Conservation (phyloP, 1,284 basidiomycete species). For the Microbotryum intermedium region DNA sequence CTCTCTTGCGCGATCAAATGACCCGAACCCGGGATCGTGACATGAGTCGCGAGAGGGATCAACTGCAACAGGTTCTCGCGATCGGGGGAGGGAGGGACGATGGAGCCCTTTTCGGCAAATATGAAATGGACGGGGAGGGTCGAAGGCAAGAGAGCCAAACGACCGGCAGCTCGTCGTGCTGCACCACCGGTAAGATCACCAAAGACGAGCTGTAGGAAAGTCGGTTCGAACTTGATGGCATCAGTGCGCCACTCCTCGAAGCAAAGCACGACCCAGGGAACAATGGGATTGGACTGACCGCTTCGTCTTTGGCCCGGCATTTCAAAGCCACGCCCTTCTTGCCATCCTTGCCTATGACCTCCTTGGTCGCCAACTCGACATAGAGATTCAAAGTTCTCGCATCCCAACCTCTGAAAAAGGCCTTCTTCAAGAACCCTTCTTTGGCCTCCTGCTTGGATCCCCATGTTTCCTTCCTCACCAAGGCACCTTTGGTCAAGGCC, state of each 20-base stretch:
- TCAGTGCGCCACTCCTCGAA: neutral
- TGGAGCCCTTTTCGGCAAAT: conserved; percentile 24
- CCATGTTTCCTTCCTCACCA: conserved; percentile 29
- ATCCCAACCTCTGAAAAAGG: conserved; percentile 70
- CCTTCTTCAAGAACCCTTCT: conserved; percentile 46
- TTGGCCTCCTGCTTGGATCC: conserved; percentile 53
- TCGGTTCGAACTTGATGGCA: neutral
- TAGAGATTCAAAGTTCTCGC: conserved; percentile 58
- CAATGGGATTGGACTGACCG: conserved; percentile 4
- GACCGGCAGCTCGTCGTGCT: conserved; percentile 20
- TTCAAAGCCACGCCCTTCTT: conserved; percentile 13
- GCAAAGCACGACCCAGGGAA: no score
- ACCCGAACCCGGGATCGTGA: conserved; percentile 31
- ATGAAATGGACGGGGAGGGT: conserved; percentile 28
- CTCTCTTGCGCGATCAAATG: conserved; percentile 45
- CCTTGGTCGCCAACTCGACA: conserved; percentile 39
- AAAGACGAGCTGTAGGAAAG: conserved; percentile 28
- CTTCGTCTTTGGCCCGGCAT: conserved; percentile 16
- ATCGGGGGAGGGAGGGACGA: conserved; percentile 20
- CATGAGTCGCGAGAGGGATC: conserved; percentile 24
- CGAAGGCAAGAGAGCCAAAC: conserved; percentile 19
- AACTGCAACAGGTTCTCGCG: neutral
- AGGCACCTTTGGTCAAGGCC: conserved; percentile 22
- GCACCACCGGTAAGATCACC: conserved; percentile 25
- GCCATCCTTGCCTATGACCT: neutral